phyloP scores from a whole-genome alignment of 2,329 filamentous ascomycete species.

The Colletotrichum tanaceti region DNA sequence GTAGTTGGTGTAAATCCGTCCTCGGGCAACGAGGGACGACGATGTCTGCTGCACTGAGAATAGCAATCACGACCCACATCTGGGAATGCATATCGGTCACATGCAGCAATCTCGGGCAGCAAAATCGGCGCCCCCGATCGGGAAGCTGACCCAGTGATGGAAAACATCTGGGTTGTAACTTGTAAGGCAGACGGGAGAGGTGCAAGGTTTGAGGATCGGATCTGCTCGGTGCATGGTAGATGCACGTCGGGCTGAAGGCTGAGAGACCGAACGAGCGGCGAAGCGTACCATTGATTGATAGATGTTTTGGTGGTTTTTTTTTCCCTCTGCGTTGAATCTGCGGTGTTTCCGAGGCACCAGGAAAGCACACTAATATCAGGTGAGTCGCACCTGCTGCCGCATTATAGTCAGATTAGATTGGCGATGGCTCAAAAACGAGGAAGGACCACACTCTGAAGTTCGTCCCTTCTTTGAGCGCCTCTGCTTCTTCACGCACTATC shows the following conservation, averaged over 20 bases:
- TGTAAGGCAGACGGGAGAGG: slow-evolving; percentile 6
- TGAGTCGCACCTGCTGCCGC: neutral
- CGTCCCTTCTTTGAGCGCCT: too few species aligned
- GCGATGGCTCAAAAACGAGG: too few species aligned
- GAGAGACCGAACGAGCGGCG: neutral
- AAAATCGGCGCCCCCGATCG: slow-evolving; percentile 19
- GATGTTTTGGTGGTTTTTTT: neutral
- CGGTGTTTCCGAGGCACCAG: neutral
- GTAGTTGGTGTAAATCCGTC: too few species aligned
- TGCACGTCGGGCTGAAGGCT: slow-evolving; percentile 2
- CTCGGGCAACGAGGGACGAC: slow-evolving; percentile 1
- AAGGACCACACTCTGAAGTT: neutral
- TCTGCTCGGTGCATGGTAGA: slow-evolving; percentile 20
- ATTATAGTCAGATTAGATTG: neutral
- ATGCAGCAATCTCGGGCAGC: slow-evolving; percentile 13
- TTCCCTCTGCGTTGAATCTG: neutral
- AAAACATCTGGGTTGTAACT: neutral
- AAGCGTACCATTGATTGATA: neutral
- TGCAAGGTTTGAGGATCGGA: slow-evolving; percentile 31
- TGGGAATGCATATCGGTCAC: neutral
- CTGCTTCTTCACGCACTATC: too few species aligned
- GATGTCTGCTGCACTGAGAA: neutral
- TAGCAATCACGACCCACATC: slow-evolving; percentile 7
- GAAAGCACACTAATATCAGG: neutral
- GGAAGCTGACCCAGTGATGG: slow-evolving; percentile 34